Conservation (phyloP, 2,329 filamentous ascomycete genomes). For the Periconia sp. region DNA sequence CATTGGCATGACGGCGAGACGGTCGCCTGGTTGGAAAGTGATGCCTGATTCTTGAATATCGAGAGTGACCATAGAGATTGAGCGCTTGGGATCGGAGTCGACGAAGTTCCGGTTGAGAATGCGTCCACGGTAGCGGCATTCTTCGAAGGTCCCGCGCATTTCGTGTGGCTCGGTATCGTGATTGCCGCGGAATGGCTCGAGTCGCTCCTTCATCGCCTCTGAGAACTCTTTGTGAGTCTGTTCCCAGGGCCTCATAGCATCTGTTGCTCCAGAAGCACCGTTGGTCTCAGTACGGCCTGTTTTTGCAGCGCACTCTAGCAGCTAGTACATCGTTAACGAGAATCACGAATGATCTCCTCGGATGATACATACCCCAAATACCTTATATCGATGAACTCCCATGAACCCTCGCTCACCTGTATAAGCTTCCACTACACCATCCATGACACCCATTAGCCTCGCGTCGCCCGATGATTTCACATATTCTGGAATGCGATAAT, state of each 20-base stretch:
- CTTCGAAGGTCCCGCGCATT: slow-evolving; percentile 62
- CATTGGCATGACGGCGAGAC: slow-evolving; percentile 61
- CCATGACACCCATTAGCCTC: slow-evolving; percentile 59
- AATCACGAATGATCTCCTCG: background rate
- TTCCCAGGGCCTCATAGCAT: slow-evolving; percentile 29
- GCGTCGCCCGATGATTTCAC: slow-evolving; percentile 59
- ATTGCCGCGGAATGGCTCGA: slow-evolving; percentile 57
- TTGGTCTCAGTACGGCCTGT: slow-evolving; percentile 55
- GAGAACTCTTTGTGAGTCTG: slow-evolving; percentile 50
- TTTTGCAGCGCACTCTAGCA: slow-evolving; percentile 61
- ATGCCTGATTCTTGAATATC: slow-evolving; percentile 61
- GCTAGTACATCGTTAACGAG: slow-evolving; percentile 4
- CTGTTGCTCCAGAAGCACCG: slow-evolving; percentile 26
- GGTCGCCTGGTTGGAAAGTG: slow-evolving; percentile 60
- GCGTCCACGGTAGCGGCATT: slow-evolving; percentile 58
- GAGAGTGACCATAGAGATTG: slow-evolving; percentile 58
- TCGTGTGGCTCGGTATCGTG: slow-evolving; percentile 58
- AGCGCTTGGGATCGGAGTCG: slow-evolving; percentile 54
- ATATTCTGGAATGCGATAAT: slow-evolving; percentile 61
- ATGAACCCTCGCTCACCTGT: slow-evolving; percentile 63
- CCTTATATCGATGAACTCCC: slow-evolving; percentile 64
- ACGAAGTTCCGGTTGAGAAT: slow-evolving; percentile 55
- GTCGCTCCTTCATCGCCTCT: slow-evolving; percentile 61
- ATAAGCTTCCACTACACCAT: slow-evolving; percentile 63
- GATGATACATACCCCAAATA: slow-evolving; percentile 54